Evolutionary conservation across 768 basidiomycete species (phyloP).

Genomic region (Russula brevipes): DNA sequence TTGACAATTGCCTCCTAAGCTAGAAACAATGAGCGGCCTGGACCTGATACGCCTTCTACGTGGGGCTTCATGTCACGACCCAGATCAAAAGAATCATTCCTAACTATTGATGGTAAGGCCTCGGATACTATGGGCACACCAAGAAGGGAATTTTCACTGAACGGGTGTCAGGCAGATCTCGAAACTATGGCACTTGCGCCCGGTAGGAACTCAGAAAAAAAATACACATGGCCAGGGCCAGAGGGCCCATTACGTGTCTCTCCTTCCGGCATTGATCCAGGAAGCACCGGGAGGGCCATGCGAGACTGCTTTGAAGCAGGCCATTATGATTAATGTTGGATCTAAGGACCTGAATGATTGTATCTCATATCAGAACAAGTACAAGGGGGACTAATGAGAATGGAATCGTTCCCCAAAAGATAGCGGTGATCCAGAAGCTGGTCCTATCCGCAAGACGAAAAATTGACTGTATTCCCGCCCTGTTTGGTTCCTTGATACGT

Average conservation of each 20-base stretch:
- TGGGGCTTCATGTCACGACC: not conserved
- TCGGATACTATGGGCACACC: not conserved
- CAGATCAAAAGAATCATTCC: not conserved
- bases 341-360: not conserved
- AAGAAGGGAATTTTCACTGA: not conserved
- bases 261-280: not conserved
- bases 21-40: not conserved
- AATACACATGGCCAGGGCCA: not conserved
- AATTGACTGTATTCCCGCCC: not conserved
- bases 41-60: constrained; percentile 1
- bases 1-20: constrained; percentile 1
- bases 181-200: constrained; percentile 3
- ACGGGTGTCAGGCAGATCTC: not conserved
- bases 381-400: not conserved
- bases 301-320: not conserved
- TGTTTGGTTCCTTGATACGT: not conserved
- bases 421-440: not conserved
- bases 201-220: not conserved
- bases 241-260: not conserved
- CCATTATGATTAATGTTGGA: not conserved
- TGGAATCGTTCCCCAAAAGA: not conserved
- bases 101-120: constrained; percentile 11
- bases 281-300: constrained; percentile 5
- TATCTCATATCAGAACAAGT: not conserved
- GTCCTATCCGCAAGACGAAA: not conserved